Conservation (phyloP, 352 stramenopile genomes). For the Stramenopiles sp. region DNA sequence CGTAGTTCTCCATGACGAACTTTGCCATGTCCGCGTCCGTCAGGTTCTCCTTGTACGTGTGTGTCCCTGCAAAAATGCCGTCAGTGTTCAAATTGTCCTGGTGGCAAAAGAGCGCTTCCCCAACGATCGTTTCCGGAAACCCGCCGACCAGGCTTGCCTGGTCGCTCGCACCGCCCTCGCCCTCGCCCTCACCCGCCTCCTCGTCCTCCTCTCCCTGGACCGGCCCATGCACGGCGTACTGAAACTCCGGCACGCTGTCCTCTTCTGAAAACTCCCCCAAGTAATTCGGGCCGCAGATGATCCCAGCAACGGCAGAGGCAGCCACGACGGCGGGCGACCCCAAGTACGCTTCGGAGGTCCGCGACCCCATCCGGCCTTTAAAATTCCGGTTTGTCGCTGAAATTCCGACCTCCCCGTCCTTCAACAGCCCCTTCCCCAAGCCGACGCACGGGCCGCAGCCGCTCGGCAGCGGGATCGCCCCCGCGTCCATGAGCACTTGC, state of each 20-base stretch:
- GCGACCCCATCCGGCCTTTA: slow-evolving; percentile 55
- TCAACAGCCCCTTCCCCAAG: slow-evolving; percentile 50
- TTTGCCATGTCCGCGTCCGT: too few relatives aligned
- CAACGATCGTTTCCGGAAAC: slow-evolving; percentile 32
- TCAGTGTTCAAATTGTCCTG: slow-evolving; percentile 67
- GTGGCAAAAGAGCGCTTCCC: slow-evolving; percentile 49
- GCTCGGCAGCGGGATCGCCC: too few relatives aligned
- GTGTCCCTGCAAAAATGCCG: slow-evolving; percentile 56
- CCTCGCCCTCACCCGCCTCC: slow-evolving; percentile 19
- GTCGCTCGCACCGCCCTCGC: slow-evolving; percentile 20
- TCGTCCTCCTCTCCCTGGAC: slow-evolving; percentile 29
- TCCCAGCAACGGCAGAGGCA: slow-evolving; percentile 35
- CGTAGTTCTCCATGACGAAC: too few relatives aligned
- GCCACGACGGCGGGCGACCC: slow-evolving; percentile 49
- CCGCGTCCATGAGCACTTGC: too few relatives aligned
- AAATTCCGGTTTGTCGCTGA: slow-evolving; percentile 59
- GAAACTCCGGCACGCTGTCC: slow-evolving; percentile 27
- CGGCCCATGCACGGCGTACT: slow-evolving; percentile 32
- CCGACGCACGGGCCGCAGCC: slow-evolving; percentile 53
- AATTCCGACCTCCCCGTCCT: slow-evolving; percentile 55
- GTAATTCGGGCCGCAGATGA: not conserved
- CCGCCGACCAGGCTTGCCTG: slow-evolving; percentile 29
- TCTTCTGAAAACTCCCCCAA: slow-evolving; percentile 31
- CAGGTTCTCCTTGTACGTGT: too few relatives aligned
- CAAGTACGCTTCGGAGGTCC: slow-evolving; percentile 51